A percentile compares a stretch with the other conserved stretches of the same genome.
Conservation (phyloP, 176 grass and related monocot genomes). For the Urochloa ruziziensis region DNA sequence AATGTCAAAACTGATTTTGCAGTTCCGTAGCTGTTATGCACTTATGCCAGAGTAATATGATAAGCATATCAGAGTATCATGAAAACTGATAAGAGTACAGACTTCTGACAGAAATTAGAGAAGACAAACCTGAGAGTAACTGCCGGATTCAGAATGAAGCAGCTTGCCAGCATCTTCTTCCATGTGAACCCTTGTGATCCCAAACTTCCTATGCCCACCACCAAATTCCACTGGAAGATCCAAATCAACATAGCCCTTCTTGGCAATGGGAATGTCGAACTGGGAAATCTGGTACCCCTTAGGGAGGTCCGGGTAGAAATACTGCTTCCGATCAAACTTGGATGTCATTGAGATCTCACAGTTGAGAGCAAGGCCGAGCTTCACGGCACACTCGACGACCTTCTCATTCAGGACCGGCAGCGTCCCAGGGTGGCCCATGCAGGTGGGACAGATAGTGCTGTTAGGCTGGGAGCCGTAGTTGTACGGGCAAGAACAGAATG, state of each 20-base stretch:
- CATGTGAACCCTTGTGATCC: conserved; percentile 93
- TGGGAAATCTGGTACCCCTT: conserved; percentile 97
- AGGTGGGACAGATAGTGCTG: conserved; percentile 80
- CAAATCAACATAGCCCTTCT: conserved; percentile 71
- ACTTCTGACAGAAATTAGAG: neutral
- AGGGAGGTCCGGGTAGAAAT: conserved; percentile 96
- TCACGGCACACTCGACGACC: conserved; percentile 83
- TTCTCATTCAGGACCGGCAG: conserved; percentile 72
- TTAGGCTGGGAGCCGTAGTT: conserved; percentile 71
- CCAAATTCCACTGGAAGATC: conserved; percentile 90
- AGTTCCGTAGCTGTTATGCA: neutral
- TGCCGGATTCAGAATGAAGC: conserved; percentile 73
- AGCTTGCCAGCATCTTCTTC: conserved; percentile 98
- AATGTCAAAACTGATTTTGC: conserved; percentile 6
- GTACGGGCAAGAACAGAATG: conserved; percentile 84
- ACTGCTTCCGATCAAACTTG: conserved; percentile 98
- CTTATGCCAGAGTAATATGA: neutral
- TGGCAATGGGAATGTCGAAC: conserved; percentile 89
- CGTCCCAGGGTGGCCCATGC: conserved; percentile 89
- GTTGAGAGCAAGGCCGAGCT: conserved; percentile 79
- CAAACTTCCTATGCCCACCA: conserved; percentile 82
- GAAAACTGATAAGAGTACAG: neutral
- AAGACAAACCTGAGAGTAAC: conserved; percentile 75
- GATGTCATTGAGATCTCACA: conserved; percentile 67
- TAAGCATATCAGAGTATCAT: neutral